Percentiles rank a stretch among this genome's conserved stretches.
Conservation (phyloP, 306 rosid species). For the Ceratonia siliqua region DNA sequence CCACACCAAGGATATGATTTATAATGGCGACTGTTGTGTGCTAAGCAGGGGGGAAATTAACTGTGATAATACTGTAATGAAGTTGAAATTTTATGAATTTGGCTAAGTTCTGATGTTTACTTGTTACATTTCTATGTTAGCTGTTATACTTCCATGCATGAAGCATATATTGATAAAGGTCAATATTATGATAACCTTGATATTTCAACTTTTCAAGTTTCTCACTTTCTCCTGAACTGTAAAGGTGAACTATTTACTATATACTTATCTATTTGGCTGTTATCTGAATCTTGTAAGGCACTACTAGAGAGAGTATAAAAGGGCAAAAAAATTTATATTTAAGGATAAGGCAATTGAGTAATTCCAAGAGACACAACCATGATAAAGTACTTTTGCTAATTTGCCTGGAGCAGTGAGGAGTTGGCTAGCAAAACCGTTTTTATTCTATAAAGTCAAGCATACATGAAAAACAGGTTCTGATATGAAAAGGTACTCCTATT, state of each 20-base stretch:
- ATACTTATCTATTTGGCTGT: not conserved
- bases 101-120: not conserved
- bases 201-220: not conserved
- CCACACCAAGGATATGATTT: not conserved
- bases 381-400: not conserved
- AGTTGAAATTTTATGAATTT: not conserved
- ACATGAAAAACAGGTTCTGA: not conserved
- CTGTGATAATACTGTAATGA: constrained; percentile 1
- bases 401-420: not conserved
- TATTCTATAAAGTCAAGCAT: not conserved
- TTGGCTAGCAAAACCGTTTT: not conserved
- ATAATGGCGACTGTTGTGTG: too few species aligned
- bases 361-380: not conserved
- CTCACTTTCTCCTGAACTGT: not conserved
- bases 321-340: not conserved
- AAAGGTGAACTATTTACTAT: not conserved
- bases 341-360: not conserved
- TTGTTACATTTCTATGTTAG: not conserved
- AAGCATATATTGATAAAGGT: not conserved
- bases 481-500: not conserved
- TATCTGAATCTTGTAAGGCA: not conserved
- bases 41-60: not conserved
- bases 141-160: constrained; percentile 25
- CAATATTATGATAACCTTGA: not conserved
- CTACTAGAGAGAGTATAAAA: not conserved